Evolutionary conservation across 768 basidiomycete genomes (phyloP).

Genomic region (Astraeus odoratus): DNA sequence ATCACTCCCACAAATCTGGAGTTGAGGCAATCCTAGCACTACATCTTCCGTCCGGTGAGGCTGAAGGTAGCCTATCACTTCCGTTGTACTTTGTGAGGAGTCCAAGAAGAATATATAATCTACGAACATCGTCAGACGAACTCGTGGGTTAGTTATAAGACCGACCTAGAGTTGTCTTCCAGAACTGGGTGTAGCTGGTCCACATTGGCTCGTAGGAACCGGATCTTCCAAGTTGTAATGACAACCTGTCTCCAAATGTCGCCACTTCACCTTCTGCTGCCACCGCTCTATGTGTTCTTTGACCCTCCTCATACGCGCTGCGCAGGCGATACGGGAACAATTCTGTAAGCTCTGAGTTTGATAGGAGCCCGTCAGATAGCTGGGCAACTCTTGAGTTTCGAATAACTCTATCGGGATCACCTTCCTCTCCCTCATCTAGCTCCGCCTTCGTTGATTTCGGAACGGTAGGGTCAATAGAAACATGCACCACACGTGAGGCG

Average conservation of each 20-base stretch:
- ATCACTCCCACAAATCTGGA: constrained; percentile 77
- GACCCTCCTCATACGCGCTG: constrained; percentile 67
- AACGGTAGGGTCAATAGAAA: constrained; percentile 59
- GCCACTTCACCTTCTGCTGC: constrained; percentile 13
- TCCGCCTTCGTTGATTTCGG: constrained; percentile 19
- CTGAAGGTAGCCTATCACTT: constrained; percentile 49
- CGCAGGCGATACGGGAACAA: constrained; percentile 37
- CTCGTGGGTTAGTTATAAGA: background rate
- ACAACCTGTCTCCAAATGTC: constrained; percentile 48
- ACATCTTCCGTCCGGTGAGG: constrained; percentile 56
- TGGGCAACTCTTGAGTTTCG: constrained; percentile 61
- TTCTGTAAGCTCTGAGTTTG: constrained; percentile 44
- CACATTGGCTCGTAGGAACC: constrained; percentile 75
- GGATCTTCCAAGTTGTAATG: constrained; percentile 31
- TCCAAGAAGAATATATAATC: constrained; percentile 87
- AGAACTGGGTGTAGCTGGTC: constrained; percentile 85
- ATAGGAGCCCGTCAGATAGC: constrained; percentile 63
- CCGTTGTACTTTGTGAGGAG: constrained; percentile 26
- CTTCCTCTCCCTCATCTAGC: constrained; percentile 27
- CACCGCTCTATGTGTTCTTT: constrained; percentile 14
- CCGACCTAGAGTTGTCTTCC: constrained; percentile 75
- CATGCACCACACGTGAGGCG: constrained; percentile 66
- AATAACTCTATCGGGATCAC: constrained; percentile 65
- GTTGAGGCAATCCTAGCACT: constrained; percentile 69
- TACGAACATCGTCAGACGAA: constrained; percentile 24